Conservation (phyloP, 352 stramenopile genomes). For the Globisporangium nodosum region DNA sequence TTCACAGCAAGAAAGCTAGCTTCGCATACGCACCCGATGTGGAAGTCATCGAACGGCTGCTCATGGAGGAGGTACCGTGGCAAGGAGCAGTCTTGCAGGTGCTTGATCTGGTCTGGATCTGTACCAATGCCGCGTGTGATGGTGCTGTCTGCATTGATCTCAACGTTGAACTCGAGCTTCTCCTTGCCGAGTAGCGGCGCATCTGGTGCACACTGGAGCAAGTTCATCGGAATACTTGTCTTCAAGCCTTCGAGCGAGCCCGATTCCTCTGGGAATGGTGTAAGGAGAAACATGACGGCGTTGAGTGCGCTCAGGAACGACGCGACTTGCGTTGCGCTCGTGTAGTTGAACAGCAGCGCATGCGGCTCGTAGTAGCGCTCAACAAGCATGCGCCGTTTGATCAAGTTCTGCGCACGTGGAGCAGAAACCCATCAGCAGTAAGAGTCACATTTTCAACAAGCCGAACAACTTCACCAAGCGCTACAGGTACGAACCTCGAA, state of each 20-base stretch:
- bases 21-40: conserved; percentile 32
- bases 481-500: conserved; percentile 29
- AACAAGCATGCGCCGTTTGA: conserved; percentile 50
- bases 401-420: conserved; percentile 38
- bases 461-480: too few species aligned
- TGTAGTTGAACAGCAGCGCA: conserved; percentile 66
- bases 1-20: background rate
- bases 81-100: conserved; percentile 45
- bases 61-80: conserved; percentile 41
- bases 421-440: conserved; percentile 3
- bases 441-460: too few species aligned
- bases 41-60: conserved; percentile 26
- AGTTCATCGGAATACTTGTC: conserved; percentile 33
- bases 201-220: conserved; percentile 48
- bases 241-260: conserved; percentile 7
- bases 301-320: conserved; percentile 68
- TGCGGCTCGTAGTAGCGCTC: conserved; percentile 59
- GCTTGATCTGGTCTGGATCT: conserved; percentile 42
- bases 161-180: conserved; percentile 6
- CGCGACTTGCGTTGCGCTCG: conserved; percentile 37
- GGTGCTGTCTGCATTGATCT: conserved; percentile 18
- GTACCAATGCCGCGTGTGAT: conserved; percentile 21
- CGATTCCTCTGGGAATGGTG: conserved; percentile 17
- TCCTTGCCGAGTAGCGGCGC: conserved; percentile 27
- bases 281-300: conserved; percentile 55